These are phyloP conservation scores for Citrullus mucosospermus DNA, from an alignment of 306 rosid genomes.

Conservation along the genomic window DNA sequence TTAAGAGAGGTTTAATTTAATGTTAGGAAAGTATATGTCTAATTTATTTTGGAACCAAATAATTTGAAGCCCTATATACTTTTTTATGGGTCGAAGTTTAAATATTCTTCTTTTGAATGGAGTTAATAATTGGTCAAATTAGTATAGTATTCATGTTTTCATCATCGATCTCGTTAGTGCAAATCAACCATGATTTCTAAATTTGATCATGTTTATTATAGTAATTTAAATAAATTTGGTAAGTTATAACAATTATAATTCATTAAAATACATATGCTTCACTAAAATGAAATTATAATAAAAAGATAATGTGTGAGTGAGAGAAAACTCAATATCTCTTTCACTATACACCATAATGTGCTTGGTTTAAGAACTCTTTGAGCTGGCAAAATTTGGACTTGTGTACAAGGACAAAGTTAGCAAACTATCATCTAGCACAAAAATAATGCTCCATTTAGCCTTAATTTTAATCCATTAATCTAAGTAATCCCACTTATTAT, in stretches of 20 bases:
- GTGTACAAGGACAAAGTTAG: background rate
- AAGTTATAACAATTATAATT: background rate
- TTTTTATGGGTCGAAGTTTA: background rate
- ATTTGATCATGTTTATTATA: no score
- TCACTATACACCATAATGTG: constrained; percentile 2
- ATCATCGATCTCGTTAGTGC: background rate
- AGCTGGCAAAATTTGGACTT: constrained; percentile 9
- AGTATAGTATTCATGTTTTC: background rate
- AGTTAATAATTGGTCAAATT: no score
- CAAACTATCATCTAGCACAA: background rate
- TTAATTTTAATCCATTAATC: background rate
- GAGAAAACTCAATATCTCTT: background rate
- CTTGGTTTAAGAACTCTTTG: background rate
- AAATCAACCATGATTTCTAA: background rate
- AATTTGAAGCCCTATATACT: no score
- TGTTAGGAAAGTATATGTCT: no score
- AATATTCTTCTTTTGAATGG: background rate
- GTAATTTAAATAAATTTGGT: background rate
- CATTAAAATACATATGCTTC: background rate
- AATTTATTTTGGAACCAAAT: no score
- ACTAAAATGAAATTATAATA: background rate
- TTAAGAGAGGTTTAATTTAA: background rate
- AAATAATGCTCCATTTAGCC: background rate
- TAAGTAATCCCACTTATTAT: background rate
- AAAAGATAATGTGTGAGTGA: background rate